Evolutionary conservation across 495 filamentous ascomycete genomes (phyloP).

Genomic region (Letharia lupina): DNA sequence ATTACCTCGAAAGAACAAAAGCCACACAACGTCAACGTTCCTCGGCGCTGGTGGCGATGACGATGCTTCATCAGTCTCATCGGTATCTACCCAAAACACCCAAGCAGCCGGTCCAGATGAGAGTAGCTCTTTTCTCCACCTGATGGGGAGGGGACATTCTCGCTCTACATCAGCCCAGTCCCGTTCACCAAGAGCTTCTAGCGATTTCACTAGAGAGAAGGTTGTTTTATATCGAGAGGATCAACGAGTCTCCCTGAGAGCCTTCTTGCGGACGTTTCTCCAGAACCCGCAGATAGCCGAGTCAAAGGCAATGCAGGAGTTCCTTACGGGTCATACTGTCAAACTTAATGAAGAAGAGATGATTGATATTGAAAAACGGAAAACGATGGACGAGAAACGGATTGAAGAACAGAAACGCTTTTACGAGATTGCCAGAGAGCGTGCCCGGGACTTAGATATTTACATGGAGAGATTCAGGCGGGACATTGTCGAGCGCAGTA

Average conservation of each 20-base stretch:
- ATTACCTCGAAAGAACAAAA: constrained; percentile 84
- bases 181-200: constrained; percentile 43
- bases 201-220: constrained; percentile 34
- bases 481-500: constrained; percentile 71
- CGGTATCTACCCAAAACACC: constrained; percentile 54
- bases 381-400: constrained; percentile 75
- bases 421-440: constrained; percentile 87
- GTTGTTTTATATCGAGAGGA: constrained; percentile 75
- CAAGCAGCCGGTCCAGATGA: constrained; percentile 30
- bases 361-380: constrained; percentile 67
- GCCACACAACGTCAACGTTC: constrained; percentile 52
- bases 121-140: constrained; percentile 33
- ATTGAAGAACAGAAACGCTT: constrained; percentile 88
- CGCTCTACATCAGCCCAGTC: constrained; percentile 37
- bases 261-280: constrained; percentile 75
- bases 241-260: constrained; percentile 83
- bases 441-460: constrained; percentile 85
- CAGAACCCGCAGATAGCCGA: constrained; percentile 76
- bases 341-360: constrained; percentile 71
- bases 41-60: constrained; percentile 44
- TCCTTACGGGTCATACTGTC: constrained; percentile 62
- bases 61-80: constrained; percentile 70
- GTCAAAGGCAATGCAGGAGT: constrained; percentile 72
- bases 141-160: constrained; percentile 28
- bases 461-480: constrained; percentile 88